These are phyloP conservation scores for Aspergillus bertholletiae DNA, from an alignment of 495 filamentous ascomycete species.

Conservation along the genomic window DNA sequence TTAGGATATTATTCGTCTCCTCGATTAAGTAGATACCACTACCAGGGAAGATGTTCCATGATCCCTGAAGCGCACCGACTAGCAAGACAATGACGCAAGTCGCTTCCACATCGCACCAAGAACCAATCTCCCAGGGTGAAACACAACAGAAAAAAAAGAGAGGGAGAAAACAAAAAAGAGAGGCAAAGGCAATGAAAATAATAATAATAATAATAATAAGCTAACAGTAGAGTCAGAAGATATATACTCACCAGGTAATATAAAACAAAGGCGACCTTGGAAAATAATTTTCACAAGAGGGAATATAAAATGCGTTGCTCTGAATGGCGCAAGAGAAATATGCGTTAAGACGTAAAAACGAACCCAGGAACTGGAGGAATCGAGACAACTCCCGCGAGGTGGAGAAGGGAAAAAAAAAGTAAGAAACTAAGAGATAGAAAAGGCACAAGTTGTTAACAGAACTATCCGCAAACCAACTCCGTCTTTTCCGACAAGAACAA, in stretches of 20 bases:
- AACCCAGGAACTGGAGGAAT: conserved; percentile 22
- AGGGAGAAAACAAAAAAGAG: background rate
- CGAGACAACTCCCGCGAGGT: conserved; percentile 32
- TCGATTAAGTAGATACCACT: background rate
- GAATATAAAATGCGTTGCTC: conserved; percentile 20
- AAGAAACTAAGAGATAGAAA: conserved; percentile 34
- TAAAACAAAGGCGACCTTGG: conserved; percentile 17
- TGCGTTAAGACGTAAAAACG: conserved; percentile 26
- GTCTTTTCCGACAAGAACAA: conserved; percentile 41
- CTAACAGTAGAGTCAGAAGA: background rate
- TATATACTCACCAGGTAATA: conserved; percentile 31
- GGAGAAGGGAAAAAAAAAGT: conserved; percentile 34
- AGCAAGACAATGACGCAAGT: background rate
- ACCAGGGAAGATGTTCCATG: background rate
- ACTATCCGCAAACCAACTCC: conserved; percentile 43
- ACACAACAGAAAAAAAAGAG: background rate
- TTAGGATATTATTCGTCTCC: background rate
- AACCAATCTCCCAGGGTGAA: background rate
- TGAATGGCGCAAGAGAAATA: conserved; percentile 26
- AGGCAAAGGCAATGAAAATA: background rate
- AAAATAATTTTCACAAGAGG: conserved; percentile 11
- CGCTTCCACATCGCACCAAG: background rate
- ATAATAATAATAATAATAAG: background rate
- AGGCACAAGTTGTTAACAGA: conserved; percentile 27
- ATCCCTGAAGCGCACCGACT: background rate